Conservation (phyloP, 1,139 yeast genomes). For the Hanseniaspora sp. region DNA sequence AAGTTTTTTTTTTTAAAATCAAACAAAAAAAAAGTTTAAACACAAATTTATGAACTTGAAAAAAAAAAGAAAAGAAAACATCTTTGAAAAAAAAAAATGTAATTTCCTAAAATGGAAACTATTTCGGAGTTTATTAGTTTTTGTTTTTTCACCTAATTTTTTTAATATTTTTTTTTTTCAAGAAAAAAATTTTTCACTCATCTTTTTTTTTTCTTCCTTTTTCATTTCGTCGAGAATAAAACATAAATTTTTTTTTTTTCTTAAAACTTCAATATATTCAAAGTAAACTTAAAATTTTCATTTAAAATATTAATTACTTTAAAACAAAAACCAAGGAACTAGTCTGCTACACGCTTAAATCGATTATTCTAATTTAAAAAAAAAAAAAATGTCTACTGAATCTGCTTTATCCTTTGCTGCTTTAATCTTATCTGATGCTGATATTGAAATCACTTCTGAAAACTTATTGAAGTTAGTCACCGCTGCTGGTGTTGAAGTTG, state of each 20-base stretch:
- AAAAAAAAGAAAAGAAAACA: not conserved
- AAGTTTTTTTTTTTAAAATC: not conserved
- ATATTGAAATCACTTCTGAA: conserved; percentile 65
- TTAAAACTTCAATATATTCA: no score
- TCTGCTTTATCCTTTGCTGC: conserved; percentile 82
- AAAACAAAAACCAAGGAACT: conserved; percentile 35
- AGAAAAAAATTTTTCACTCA: not conserved
- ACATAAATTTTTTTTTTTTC: not conserved
- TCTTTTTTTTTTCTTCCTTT: not conserved
- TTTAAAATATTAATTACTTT: not conserved
- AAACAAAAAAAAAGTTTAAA: no score
- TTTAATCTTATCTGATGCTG: conserved; percentile 76
- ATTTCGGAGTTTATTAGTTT: not conserved
- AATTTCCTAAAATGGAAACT: not conserved
- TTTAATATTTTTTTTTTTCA: not conserved
- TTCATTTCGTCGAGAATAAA: not conserved
- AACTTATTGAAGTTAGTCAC: conserved; percentile 59
- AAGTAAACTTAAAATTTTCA: no score
- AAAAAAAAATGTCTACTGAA: conserved; percentile 58
- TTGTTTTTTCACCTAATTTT: not conserved
- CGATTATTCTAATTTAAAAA: conserved; percentile 38
- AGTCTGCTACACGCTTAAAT: conserved; percentile 59
- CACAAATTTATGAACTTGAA: no score
- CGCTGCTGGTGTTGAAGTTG: conserved; percentile 62
- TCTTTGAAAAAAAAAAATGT: not conserved